phyloP scores from a whole-genome alignment of 2,329 filamentous ascomycete species.

The Diaporthe amygdali region DNA sequence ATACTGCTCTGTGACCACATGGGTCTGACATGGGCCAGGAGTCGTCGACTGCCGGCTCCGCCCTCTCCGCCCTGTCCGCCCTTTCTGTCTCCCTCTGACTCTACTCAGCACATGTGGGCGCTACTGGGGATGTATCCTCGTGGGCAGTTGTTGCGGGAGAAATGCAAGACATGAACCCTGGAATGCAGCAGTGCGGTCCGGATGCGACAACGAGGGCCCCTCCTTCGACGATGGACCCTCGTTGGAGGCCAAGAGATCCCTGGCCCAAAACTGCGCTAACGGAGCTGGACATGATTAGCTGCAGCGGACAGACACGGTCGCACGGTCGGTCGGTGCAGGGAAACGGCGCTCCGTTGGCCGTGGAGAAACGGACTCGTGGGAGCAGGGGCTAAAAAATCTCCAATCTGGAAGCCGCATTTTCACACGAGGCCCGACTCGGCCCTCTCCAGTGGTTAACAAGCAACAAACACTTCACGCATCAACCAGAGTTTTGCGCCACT shows the following conservation, averaged over 20 bases:
- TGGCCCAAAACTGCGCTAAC: conserved; percentile 2
- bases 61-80: neutral
- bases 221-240: neutral
- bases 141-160: neutral
- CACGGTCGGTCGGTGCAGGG: conserved; percentile 1
- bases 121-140: neutral
- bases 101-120: neutral
- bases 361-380: neutral
- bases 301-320: neutral
- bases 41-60: neutral
- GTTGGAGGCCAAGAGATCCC: neutral
- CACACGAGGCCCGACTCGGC: conserved; percentile 3
- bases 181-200: neutral
- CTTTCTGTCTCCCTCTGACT: neutral
- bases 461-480: neutral
- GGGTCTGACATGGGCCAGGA: neutral
- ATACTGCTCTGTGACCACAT: neutral
- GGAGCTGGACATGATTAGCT: neutral
- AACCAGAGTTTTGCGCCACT: neutral
- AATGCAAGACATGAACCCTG: neutral
- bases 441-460: neutral
- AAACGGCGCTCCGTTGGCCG: conserved; percentile 9
- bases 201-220: neutral
- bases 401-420: conserved; percentile 16
- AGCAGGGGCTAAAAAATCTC: conserved; percentile 1